Conservation (phyloP, 176 grass and related monocot species). For the Melocanna baccifera region DNA sequence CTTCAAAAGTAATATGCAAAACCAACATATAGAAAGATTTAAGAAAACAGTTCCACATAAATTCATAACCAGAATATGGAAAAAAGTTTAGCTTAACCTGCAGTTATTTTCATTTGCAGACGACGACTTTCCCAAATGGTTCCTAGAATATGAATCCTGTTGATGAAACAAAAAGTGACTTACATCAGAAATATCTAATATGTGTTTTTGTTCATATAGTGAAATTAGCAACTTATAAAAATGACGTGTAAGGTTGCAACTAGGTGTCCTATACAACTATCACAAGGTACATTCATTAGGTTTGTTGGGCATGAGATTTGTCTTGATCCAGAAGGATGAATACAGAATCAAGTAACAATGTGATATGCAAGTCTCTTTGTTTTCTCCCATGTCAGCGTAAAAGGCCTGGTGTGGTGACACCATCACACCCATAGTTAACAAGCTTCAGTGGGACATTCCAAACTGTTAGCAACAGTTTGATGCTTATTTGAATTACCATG, state of each 20-base stretch:
- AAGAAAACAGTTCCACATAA: neutral
- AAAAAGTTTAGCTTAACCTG: slow-evolving; percentile 45
- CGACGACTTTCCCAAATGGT: slow-evolving; percentile 42
- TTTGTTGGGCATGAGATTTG: neutral
- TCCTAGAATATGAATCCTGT: slow-evolving; percentile 60
- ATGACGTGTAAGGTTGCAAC: neutral
- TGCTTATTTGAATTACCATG: neutral
- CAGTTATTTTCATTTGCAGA: slow-evolving; percentile 42
- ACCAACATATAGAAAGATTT: neutral
- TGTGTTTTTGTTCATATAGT: neutral
- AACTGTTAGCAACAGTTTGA: neutral
- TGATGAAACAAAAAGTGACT: slow-evolving; percentile 3
- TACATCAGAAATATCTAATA: slow-evolving; percentile 15
- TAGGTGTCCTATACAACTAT: neutral
- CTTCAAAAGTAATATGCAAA: neutral
- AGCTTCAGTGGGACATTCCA: neutral
- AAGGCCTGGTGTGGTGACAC: neutral
- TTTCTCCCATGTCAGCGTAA: neutral
- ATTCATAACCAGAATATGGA: slow-evolving; percentile 22
- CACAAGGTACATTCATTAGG: neutral
- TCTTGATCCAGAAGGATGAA: neutral
- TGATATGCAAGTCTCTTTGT: neutral
- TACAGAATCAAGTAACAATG: neutral
- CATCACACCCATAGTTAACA: neutral
- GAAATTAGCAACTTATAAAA: slow-evolving; percentile 23